phyloP scores from a whole-genome alignment of 2,329 filamentous ascomycete species.

The Biscogniauxia sp. region DNA sequence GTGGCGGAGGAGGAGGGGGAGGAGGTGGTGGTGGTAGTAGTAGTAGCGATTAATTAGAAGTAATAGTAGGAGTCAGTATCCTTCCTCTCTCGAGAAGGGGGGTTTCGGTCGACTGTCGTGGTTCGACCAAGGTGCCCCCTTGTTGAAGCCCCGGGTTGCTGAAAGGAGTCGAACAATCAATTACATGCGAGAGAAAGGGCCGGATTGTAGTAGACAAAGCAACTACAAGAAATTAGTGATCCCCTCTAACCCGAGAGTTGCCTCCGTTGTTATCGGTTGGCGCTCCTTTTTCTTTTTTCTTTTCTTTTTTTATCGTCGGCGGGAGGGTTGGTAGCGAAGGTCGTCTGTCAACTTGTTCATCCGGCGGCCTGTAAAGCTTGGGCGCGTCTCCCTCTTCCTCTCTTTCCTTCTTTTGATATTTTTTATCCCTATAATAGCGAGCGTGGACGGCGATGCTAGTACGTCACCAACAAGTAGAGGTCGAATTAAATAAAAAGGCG shows the following conservation, averaged over 20 bases:
- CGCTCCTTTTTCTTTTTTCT: background rate
- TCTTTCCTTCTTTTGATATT: slow-evolving; percentile 6
- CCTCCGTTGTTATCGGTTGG: background rate
- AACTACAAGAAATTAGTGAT: slow-evolving; percentile 5
- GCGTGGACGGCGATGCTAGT: slow-evolving; percentile 15
- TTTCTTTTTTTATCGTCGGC: background rate
- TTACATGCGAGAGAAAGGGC: slow-evolving; percentile 15
- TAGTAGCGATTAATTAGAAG: slow-evolving; percentile 13
- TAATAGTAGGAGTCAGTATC: slow-evolving; percentile 5
- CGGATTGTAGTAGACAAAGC: slow-evolving; percentile 15
- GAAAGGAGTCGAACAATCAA: slow-evolving; percentile 20
- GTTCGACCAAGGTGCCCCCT: slow-evolving; percentile 15
- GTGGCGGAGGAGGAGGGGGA: too few species aligned
- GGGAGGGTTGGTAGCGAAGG: slow-evolving; percentile 15
- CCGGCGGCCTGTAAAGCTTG: background rate
- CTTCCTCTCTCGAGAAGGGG: slow-evolving; percentile 10
- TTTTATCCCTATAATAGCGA: slow-evolving; percentile 10
- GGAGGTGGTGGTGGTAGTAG: slow-evolving; percentile 2
- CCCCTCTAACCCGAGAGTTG: background rate
- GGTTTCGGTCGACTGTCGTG: slow-evolving; percentile 6
- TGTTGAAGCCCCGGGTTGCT: slow-evolving; percentile 13
- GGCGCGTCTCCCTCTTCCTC: background rate
- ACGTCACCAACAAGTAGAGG: slow-evolving; percentile 10
- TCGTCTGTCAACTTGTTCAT: slow-evolving; percentile 3
- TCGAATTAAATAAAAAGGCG: slow-evolving; percentile 13